Evolutionary conservation across 2,329 filamentous ascomycete species (phyloP), one percentile per base, ranked within the genome.

Genomic region (Karstenula rhodostoma): DNA sequence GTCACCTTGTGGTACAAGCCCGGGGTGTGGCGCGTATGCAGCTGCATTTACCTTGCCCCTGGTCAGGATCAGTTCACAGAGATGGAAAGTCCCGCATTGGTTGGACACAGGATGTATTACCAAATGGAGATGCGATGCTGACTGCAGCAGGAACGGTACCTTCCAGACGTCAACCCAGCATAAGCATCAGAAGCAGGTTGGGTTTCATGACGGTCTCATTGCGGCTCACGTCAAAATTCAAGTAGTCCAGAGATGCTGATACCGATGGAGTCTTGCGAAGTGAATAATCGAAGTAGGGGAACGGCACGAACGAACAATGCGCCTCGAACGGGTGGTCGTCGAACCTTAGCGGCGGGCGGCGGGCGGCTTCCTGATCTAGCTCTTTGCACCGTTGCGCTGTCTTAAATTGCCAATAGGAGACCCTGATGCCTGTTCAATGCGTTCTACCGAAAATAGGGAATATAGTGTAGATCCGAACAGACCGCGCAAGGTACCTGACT

Each of bases 351-450:
- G 32, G 32, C 32, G 32, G n/a, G 48, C 19, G 32, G 32, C 32
- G 32, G n/a, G n/a, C 19, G 32, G 32, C 48, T 51, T 51, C 48
- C 48, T 51, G 19, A 15, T 51, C 48, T 51, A 40, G 33, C 33
- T 35, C 32, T 37, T 40, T 33, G 48, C 13, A 22, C 48, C 32
- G 48, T 33, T 50, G 29, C 12, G 19, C 32, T 15, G 19, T 25
- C 10, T 37, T 13, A 25, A 13, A 37, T 51, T 51, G 29, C 32
- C 42, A 44, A 44, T 44, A 22, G 42, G 42, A 22, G 23, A 23
- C 17, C 48, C 48, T 40, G n/a, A 12, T n/a, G n/a, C n/a, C 33
- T 37, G 9, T 8, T 32, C 48, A 51, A 35, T 51, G 48, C 47
- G 32, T 51, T 25, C 19, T 40, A 17, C 27, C 27, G 19, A 22